These are phyloP conservation scores for Ceratobasidium sp. DNA, from an alignment of 1,284 basidiomycete genomes.

Conservation along the genomic window DNA sequence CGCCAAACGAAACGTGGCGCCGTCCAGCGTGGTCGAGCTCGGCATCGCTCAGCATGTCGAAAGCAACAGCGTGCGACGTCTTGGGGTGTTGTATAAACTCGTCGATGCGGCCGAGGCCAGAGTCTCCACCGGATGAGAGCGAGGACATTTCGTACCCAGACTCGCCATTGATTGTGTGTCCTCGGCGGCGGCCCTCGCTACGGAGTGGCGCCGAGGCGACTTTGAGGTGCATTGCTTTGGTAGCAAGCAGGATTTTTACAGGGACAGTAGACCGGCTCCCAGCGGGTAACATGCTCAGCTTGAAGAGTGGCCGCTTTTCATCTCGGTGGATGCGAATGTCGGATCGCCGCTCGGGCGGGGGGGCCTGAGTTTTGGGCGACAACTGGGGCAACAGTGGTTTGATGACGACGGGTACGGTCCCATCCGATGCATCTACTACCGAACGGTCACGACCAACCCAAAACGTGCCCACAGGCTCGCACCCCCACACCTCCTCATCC, in stretches of 20 bases:
- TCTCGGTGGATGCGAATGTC: slow-evolving; percentile 50
- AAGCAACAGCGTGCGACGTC: slow-evolving; percentile 45
- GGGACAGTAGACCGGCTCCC: slow-evolving; percentile 37
- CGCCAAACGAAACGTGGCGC: slow-evolving; percentile 45
- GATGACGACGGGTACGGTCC: slow-evolving; percentile 30
- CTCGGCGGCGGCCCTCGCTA: slow-evolving; percentile 26
- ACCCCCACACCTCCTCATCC: slow-evolving; percentile 46
- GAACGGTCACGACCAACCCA: slow-evolving; percentile 41
- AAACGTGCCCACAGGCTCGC: slow-evolving; percentile 41
- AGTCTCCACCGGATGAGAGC: slow-evolving; percentile 16
- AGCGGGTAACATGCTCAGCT: slow-evolving; percentile 28
- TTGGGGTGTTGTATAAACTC: slow-evolving; percentile 18
- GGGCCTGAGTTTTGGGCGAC: slow-evolving; percentile 37
- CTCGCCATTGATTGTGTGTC: slow-evolving; percentile 39
- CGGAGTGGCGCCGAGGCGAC: slow-evolving; percentile 36
- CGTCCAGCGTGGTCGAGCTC: slow-evolving; percentile 47
- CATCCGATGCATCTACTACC: slow-evolving; percentile 13
- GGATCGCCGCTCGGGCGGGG: slow-evolving; percentile 39
- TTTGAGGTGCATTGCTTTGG: slow-evolving; percentile 49
- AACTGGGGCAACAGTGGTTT: slow-evolving; percentile 34
- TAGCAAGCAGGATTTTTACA: slow-evolving; percentile 47
- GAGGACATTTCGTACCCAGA: slow-evolving; percentile 26
- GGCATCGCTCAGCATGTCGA: slow-evolving; percentile 46
- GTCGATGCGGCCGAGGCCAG: slow-evolving; percentile 31
- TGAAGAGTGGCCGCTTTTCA: slow-evolving; percentile 46